Evolutionary conservation across 768 basidiomycete species (phyloP).

Genomic region (Boletus subcaerulescens): DNA sequence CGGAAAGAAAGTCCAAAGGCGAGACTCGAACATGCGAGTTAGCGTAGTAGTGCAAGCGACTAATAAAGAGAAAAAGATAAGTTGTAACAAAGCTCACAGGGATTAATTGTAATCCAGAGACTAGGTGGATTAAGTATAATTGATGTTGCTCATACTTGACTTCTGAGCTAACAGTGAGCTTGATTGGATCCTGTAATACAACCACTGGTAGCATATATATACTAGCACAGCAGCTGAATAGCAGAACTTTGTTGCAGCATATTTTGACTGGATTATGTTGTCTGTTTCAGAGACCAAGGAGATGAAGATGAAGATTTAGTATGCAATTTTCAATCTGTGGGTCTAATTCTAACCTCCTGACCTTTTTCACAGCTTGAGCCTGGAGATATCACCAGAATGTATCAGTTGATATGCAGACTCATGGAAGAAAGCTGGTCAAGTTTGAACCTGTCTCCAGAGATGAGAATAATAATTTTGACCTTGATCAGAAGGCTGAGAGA

Average conservation of each 20-base stretch:
- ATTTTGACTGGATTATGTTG: background rate
- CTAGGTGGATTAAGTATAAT: no score
- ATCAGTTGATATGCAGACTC: background rate
- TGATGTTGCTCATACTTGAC: no score
- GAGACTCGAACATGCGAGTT: no score
- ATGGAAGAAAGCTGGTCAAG: background rate
- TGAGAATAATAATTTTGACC: background rate
- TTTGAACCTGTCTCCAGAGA: background rate
- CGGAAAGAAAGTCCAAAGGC: no score
- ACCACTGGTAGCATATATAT: no score
- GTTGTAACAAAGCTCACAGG: no score
- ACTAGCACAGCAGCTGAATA: no score
- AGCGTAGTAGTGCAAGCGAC: no score
- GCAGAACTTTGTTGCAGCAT: background rate
- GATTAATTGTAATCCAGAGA: no score
- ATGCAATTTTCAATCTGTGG: background rate
- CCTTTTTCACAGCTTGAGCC: background rate
- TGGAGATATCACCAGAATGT: background rate
- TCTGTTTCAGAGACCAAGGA: background rate
- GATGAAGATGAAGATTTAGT: rapidly evolving
- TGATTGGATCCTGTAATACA: no score
- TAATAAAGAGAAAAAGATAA: no score
- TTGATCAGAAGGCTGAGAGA: background rate
- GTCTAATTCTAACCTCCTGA: background rate
- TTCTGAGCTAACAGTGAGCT: no score